A percentile compares a stretch with the other conserved stretches of the same genome.
phyloP scores from a whole-genome alignment of 305 asterid genomes.

The Fraxinus angustifolia region DNA sequence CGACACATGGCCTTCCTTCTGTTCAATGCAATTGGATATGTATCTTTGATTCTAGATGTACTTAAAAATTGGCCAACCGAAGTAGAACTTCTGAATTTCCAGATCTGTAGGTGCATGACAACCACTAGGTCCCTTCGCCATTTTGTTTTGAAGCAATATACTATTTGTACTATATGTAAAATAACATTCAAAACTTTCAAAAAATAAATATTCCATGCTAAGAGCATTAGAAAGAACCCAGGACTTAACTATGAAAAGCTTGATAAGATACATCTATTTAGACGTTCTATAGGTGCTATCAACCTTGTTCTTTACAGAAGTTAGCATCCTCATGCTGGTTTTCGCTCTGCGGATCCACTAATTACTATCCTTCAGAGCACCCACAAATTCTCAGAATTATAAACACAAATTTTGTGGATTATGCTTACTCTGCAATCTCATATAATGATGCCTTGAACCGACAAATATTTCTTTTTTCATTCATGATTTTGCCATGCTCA shows the following conservation, averaged over 20 bases:
- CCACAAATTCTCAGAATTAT: too few species aligned
- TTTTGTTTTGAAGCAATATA: neutral
- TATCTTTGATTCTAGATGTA: neutral
- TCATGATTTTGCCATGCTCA: too few species aligned
- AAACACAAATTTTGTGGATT: too few species aligned
- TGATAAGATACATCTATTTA: neutral
- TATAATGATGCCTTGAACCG: too few species aligned
- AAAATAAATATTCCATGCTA: neutral
- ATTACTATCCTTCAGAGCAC: too few species aligned
- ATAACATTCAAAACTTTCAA: neutral
- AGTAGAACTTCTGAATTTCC: neutral
- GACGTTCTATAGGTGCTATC: neutral
- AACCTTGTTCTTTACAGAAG: constrained; percentile 11
- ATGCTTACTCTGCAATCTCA: too few species aligned
- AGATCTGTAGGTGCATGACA: constrained; percentile 12
- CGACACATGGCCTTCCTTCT: neutral
- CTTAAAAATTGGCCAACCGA: neutral
- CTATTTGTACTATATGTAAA: neutral
- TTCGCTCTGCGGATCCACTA: too few species aligned
- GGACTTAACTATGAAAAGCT: neutral
- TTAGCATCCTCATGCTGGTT: neutral
- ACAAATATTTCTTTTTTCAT: too few species aligned
- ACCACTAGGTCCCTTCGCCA: neutral
- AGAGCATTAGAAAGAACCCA: neutral
- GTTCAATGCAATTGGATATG: neutral